Evolutionary conservation across 2,329 filamentous ascomycete genomes (phyloP).

Genomic region (Dothideomycetidae sp.): DNA sequence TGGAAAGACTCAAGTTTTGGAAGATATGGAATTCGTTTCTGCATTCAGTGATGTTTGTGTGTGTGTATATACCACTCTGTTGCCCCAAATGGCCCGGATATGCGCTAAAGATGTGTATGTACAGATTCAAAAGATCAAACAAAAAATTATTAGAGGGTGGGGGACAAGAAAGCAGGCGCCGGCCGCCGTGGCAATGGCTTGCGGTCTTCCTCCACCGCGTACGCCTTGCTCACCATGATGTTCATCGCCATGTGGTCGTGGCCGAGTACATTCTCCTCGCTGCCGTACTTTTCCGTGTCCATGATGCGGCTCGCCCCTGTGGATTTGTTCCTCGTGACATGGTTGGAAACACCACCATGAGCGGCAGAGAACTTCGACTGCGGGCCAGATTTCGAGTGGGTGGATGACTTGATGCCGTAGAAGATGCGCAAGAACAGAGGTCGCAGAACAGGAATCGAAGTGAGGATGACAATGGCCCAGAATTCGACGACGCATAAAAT

Average conservation of each 20-base stretch:
- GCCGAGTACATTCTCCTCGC: neutral
- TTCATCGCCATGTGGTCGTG: neutral
- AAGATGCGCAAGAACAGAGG: conserved; percentile 7
- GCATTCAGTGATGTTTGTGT: too few species aligned
- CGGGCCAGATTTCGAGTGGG: neutral
- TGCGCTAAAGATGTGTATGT: too few species aligned
- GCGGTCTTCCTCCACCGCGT: conserved; percentile 16
- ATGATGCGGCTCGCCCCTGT: neutral
- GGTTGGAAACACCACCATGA: neutral
- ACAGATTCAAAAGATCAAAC: too few species aligned
- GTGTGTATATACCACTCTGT: too few species aligned
- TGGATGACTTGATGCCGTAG: conserved; percentile 5
- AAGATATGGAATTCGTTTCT: too few species aligned
- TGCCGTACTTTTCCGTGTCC: neutral
- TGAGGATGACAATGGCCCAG: conserved; percentile 8
- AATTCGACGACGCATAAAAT: conserved; percentile 5
- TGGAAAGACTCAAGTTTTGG: too few species aligned
- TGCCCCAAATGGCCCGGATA: too few species aligned
- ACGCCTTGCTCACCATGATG: neutral
- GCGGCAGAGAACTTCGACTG: neutral
- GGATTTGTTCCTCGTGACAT: neutral
- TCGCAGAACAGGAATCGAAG: conserved; percentile 6
- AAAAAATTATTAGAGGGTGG: too few species aligned
- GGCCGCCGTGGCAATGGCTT: too few species aligned
- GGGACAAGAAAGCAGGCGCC: too few species aligned